These are phyloP conservation scores for Solanum hybrid DNA, from an alignment of 305 asterid species.

Conservation along the genomic window DNA sequence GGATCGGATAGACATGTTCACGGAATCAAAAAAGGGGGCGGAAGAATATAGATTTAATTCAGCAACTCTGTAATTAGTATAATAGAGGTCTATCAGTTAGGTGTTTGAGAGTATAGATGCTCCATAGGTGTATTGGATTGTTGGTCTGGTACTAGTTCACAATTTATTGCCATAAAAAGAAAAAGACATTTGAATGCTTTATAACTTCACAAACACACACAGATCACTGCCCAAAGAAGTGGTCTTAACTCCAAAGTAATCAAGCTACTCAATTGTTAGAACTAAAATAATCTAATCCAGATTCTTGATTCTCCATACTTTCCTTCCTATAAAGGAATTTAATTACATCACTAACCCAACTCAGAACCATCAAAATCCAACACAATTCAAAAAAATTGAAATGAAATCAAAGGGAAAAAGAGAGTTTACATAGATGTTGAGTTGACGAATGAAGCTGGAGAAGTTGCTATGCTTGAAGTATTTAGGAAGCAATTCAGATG, in stretches of 20 bases:
- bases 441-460: conserved; percentile 87
- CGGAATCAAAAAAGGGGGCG: background rate
- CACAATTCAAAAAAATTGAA: background rate
- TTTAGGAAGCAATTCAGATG: conserved; percentile 63
- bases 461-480: conserved; percentile 90
- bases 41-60: background rate
- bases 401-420: background rate
- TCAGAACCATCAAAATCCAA: background rate
- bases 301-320: background rate
- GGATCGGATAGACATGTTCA: background rate
- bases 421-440: conserved; percentile 56
- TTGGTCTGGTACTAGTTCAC: background rate
- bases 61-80: background rate
- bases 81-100: background rate
- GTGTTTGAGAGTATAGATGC: background rate
- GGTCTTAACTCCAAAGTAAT: background rate
- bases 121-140: background rate
- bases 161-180: background rate
- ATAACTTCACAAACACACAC: background rate
- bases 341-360: background rate
- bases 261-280: background rate
- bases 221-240: background rate
- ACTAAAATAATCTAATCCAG: background rate
- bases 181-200: background rate
- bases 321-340: background rate